Base-by-base conservation (phyloP, 805 yeast species). In the Candida ipomoeae region DNA sequence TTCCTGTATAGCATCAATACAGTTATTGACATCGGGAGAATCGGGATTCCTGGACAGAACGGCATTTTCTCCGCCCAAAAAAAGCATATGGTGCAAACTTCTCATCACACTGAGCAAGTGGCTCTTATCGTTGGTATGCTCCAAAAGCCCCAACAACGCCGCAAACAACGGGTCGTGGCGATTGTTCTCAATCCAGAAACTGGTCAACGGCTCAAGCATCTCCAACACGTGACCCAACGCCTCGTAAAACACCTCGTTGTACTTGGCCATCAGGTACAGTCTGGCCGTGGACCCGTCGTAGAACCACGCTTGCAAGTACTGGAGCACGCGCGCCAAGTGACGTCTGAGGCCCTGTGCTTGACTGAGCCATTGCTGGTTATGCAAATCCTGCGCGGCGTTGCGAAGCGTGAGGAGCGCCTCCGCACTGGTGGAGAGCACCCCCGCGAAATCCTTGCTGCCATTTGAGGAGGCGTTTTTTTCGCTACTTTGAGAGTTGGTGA, bases 331-430 rank as follows among this genome's bases (percentile, higher is more conserved):
- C 38, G 78, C 64, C 6, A 83, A 60, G 46, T 68, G 75, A 42
- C 68, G 69, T 52, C 79, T 78, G 40, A 87, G 74, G 17, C 66
- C 62, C 18, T 69, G 66, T 50, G 77, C 71, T 58, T 78, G 73
- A 1, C 92, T 86, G 54, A 94, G 69, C 61, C 84, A 75, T 63
- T 87, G 89, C 39, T 96, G 94, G 60, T 89, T 87, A 41, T 79
- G 85, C 11, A 87, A 78, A 64, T 90, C 96, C 63, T 92, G 96
- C 2, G 88, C 80, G 42, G 88, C 69, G 66, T 94, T 94, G 62
- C 98, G 77, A 50, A 94, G 70, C 17, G 87, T 80, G 40, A 94
- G 72, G 58, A 84, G 75, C 6, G 85, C 75, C 61, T 72, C 73
- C 44, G 70, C 66, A 20, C 73, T 64, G 44, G 59, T 58, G 40